Evolutionary conservation across 331 rosid species (phyloP), one percentile per base, ranked within the genome.

Genomic region (Spiraea crenata): DNA sequence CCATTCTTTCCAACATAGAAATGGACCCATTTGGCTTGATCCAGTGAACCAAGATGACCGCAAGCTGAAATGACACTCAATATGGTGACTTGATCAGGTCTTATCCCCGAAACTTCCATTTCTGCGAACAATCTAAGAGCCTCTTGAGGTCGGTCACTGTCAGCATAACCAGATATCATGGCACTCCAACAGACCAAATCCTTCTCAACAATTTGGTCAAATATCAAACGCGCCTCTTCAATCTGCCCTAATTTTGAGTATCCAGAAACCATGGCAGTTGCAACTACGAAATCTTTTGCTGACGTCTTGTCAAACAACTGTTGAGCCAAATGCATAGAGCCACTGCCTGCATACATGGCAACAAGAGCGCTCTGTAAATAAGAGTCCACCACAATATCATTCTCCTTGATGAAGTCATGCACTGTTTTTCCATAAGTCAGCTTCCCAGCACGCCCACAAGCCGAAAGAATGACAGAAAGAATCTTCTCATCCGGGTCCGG

Each of bases 121-220:
- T 90, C 91, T 72, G 79, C 71, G 76, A 92, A 92, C 84, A 92
- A 71, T 41, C 82, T 80, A 77, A 92, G 93, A 73, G 96, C 88
- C 80, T 90, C 96, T 7, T 82, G 92, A 79, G 98, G 97, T 70
- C 12, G 82, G 75, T 92, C 93, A 63, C 96, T 92, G 73, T 90
- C 92, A 9, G 97, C 89, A 77, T 90, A 92, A 59, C 91, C 96
- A 68, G 96, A 86, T 75, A 90, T 88, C 96, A 92, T 92, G 0
- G 98, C 90, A 70, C 90, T 92, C 98, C 98, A 92, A 79, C 93
- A 83, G 54, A 92, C 87, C 82, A 86, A 74, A 84, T 92, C 97
- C 83, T 82, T 92, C 78, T 83, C 87, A 68, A 50, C 70, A 77
- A 88, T 86, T 73, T 85, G 84, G 67, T 90, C 86, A 79, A 92